phyloP scores from a whole-genome alignment of 2,329 filamentous ascomycete genomes.

The Colletotrichum sp. region DNA sequence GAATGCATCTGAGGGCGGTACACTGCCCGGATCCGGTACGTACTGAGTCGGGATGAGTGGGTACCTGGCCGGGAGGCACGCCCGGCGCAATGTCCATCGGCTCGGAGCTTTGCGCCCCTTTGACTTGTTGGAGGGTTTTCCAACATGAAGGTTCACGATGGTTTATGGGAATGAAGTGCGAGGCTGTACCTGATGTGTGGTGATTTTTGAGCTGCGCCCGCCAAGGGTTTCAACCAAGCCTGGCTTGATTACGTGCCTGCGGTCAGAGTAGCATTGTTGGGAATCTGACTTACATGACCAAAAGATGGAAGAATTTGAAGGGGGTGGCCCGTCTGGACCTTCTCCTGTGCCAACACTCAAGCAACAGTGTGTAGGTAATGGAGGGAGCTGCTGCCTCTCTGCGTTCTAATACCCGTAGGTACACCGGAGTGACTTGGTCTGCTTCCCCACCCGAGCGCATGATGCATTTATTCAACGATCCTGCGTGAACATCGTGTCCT shows the following conservation, averaged over 20 bases:
- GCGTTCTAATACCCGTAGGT: not conserved
- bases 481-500: not conserved
- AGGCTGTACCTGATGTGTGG: not conserved
- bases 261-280: not conserved
- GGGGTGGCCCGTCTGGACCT: not conserved
- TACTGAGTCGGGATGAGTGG: not conserved
- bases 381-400: not conserved
- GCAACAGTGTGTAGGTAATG: not conserved
- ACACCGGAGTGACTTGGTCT: not conserved
- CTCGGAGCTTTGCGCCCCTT: not conserved
- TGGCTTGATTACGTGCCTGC: not conserved
- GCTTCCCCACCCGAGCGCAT: not conserved
- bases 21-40: not conserved
- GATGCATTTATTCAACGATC: not conserved
- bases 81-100: not conserved
- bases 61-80: not conserved
- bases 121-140: not conserved
- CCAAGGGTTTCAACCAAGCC: not conserved
- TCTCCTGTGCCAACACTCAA: not conserved
- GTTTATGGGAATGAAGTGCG: not conserved
- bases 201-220: not conserved
- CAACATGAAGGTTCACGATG: not conserved
- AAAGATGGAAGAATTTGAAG: not conserved
- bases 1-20: not conserved
- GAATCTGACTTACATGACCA: not conserved